Base-by-base conservation (phyloP, 371 early-diverging fungal species). In the Fennellomyces sp. region DNA sequence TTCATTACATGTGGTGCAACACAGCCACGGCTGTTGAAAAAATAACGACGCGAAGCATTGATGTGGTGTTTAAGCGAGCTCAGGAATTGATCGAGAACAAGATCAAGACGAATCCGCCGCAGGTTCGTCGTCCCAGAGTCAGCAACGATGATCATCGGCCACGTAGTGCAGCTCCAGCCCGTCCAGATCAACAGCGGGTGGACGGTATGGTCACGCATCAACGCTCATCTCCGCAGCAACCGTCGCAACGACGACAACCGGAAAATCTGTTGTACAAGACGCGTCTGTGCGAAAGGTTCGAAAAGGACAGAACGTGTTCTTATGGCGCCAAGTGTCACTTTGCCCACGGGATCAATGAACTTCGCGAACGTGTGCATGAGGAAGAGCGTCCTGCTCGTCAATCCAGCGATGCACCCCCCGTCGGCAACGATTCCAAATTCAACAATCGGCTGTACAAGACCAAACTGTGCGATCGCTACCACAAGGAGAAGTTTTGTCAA, bases 371-470 rank as follows among this genome's bases (percentile, higher is more conserved):
- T 38, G 27, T 30, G 21, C 29, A 15, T 31, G 38, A 31, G 15
- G 54, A 42, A 21, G 45, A 55, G 21, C n/a, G 33, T 49, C 54
- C 30, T 2, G 30, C 28, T 23, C n/a, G 8, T 5, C 5, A 33
- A 5, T 7, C 5, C 17, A 13, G 39, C 17, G 17, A 39, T 39
- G 30, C 35, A 28, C 3, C n/a, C 3, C 52, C 26, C 21, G 7
- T 5, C n/a, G 12, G 5, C 45, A 45, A 23, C n/a, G n/a, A n/a
- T n/a, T n/a, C n/a, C n/a, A n/a, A n/a, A n/a, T n/a, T n/a, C n/a
- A 80, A 77, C 31, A 89, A 90, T 56, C 87, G 87, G 25, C 73
- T 93, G 52, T 93, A 88, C 73, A 94, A 94, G 77, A 94, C 94
- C 7, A 81, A 86, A 27, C 66, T 92, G 27, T 94, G 94, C 65